These are phyloP conservation scores for Eleusine coracana DNA, from an alignment of 176 grass and related monocot species.

Conservation along the genomic window DNA sequence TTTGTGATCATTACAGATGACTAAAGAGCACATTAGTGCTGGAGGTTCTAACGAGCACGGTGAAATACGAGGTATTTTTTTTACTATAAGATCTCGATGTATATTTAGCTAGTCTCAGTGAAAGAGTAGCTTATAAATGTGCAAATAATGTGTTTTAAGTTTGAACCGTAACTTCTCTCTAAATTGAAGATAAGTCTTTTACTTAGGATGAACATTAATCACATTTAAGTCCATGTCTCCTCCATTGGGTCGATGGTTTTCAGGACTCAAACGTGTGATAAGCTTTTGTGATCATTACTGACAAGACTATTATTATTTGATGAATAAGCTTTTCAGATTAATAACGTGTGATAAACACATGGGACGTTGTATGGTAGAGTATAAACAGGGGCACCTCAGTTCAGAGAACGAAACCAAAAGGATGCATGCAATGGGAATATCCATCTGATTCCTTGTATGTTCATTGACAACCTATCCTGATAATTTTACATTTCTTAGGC, in stretches of 20 bases:
- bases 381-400: neutral
- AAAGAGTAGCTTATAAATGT: neutral
- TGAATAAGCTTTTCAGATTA: neutral
- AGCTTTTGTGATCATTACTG: neutral
- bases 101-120: neutral
- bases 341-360: neutral
- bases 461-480: constrained; percentile 26
- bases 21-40: neutral
- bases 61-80: neutral
- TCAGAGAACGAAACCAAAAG: neutral
- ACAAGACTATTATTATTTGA: neutral
- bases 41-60: too few relatives aligned
- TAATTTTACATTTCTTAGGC: constrained; percentile 25
- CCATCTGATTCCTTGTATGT: constrained; percentile 9
- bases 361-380: too few relatives aligned
- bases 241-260: neutral
- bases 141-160: neutral
- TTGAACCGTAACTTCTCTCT: neutral
- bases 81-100: neutral
- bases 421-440: neutral
- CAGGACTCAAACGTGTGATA: neutral
- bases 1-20: neutral
- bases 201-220: neutral
- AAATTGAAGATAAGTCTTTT: neutral
- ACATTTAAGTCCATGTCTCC: neutral